Conservation (phyloP, 208 protist species). For the Trichomonas vaginalis region DNA sequence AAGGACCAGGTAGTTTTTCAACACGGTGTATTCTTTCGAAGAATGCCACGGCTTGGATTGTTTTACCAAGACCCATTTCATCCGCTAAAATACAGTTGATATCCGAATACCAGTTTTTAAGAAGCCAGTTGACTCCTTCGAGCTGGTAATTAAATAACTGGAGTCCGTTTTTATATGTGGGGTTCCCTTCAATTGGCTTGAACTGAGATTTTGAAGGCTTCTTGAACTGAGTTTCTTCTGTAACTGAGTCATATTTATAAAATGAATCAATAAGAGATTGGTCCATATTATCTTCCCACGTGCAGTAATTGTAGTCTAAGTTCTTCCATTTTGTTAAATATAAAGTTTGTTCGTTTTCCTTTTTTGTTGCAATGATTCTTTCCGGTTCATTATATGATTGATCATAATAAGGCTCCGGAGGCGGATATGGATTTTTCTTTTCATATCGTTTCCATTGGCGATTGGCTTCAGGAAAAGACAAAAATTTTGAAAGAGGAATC, state of each 20-base stretch:
- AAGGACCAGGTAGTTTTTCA: conserved; percentile 37
- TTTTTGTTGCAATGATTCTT: neutral
- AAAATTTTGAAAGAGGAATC: neutral
- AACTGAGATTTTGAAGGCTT: neutral
- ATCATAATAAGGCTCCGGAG: neutral
- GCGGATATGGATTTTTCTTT: neutral
- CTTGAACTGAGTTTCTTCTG: neutral
- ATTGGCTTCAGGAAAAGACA: neutral
- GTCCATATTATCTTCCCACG: conserved; percentile 37
- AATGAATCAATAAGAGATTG: neutral
- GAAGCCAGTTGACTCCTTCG: conserved; percentile 90
- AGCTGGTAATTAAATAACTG: conserved; percentile 68
- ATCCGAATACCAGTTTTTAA: conserved; percentile 70
- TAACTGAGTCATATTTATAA: neutral
- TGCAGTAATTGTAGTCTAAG: conserved; percentile 40
- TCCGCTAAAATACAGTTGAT: conserved; percentile 96
- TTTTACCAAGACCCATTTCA: conserved; percentile 88
- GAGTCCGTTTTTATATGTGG: neutral
- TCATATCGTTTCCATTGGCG: neutral
- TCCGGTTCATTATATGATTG: neutral
- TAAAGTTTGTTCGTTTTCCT: neutral
- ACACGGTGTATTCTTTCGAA: neutral
- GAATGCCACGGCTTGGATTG: conserved; percentile 23
- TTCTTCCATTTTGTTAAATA: conserved; percentile 51
- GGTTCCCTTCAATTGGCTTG: neutral